phyloP scores from a whole-genome alignment of 345 rosid species.

The Acer negundo region DNA sequence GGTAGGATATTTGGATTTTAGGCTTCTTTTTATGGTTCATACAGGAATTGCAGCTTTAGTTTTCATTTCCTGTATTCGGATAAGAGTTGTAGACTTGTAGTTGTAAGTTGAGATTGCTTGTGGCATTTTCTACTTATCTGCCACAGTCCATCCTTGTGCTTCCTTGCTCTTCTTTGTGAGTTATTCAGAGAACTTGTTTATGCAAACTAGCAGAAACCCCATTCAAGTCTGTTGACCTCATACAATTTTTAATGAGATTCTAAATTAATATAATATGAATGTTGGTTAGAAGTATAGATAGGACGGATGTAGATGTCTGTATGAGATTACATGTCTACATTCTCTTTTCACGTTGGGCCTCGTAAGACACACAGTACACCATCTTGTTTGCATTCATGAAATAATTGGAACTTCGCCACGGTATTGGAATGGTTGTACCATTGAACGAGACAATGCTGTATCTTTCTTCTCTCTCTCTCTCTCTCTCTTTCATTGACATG shows the following conservation, averaged over 20 bases:
- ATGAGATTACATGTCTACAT: not conserved
- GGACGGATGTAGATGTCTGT: not conserved
- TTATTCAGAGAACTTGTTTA: conserved; percentile 1
- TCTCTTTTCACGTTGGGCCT: not conserved
- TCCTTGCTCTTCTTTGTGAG: conserved; percentile 12
- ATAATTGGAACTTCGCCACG: not conserved
- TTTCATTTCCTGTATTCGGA: not conserved
- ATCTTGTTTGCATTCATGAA: not conserved
- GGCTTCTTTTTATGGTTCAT: conserved; percentile 13
- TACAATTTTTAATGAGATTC: conserved; percentile 10
- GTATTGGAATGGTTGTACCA: not conserved
- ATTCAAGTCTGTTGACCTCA: not conserved
- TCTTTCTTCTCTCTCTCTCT: not conserved
- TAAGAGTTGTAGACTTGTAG: not conserved
- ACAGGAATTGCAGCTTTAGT: not conserved
- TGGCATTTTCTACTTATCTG: conserved; percentile 7
- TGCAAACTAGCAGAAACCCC: conserved; percentile 3
- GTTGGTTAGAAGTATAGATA: not conserved
- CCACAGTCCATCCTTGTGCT: not conserved
- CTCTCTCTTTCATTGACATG: not conserved
- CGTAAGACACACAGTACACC: not conserved
- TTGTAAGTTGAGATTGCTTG: conserved; percentile 10
- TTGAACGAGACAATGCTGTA: not conserved
- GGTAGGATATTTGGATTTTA: not conserved
- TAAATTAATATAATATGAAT: not conserved